These are phyloP conservation scores for Saururus chinensis DNA, from an alignment of 164 flowering plant genomes.

Conservation along the genomic window DNA sequence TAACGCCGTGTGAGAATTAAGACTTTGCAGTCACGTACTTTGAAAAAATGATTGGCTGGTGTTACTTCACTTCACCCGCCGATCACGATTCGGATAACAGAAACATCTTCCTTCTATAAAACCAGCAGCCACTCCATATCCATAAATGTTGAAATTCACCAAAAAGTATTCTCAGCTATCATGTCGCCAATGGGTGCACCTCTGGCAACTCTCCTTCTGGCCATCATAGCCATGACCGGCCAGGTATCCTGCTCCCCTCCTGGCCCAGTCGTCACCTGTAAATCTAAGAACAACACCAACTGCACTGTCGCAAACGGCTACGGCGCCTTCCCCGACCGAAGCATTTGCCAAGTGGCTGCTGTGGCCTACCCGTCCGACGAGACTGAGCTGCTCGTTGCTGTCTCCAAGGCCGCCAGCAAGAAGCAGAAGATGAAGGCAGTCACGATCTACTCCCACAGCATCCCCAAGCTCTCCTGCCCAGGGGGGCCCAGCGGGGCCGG, in stretches of 20 bases:
- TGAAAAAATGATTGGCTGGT: too few species aligned
- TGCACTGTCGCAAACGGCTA: conserved; percentile 47
- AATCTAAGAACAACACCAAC: conserved; percentile 12
- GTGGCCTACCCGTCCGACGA: conserved; percentile 32
- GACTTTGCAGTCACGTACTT: too few species aligned
- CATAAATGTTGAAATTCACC: too few species aligned
- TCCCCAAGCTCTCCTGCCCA: conserved; percentile 39
- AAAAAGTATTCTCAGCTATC: too few species aligned
- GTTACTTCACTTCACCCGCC: too few species aligned
- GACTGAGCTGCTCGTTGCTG: conserved; percentile 24
- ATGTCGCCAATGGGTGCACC: neutral
- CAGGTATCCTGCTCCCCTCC: conserved; percentile 19
- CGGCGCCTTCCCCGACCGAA: conserved; percentile 39
- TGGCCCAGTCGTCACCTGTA: conserved; percentile 32
- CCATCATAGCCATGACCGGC: neutral
- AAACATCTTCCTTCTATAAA: too few species aligned
- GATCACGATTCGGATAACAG: too few species aligned
- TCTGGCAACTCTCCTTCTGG: neutral
- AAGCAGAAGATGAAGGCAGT: conserved; percentile 34
- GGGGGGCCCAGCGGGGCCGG: conserved; percentile 30
- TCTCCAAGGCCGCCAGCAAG: conserved; percentile 23
- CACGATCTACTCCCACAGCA: conserved; percentile 36
- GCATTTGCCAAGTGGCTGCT: conserved; percentile 21
- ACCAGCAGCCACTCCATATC: too few species aligned
- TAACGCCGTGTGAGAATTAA: too few species aligned